Conservation (phyloP, 2,329 filamentous ascomycete species). For the Alternaria gaisen region DNA sequence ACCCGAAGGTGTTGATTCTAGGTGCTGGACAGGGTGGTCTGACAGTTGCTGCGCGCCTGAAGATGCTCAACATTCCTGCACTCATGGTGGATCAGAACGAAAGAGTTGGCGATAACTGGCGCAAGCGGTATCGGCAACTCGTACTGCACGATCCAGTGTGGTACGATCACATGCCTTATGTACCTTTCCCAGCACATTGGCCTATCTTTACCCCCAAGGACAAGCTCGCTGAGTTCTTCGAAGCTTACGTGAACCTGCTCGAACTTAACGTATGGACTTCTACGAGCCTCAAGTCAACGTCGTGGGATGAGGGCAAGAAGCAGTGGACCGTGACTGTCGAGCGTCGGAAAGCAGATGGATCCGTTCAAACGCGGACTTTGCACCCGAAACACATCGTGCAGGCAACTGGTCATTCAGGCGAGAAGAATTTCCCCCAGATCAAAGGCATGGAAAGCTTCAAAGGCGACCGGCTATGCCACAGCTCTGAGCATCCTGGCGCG, state of each 20-base stretch:
- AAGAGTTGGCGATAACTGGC: slow-evolving; percentile 58
- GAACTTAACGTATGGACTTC: slow-evolving; percentile 53
- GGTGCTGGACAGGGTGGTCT: slow-evolving; percentile 58
- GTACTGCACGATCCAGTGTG: slow-evolving; percentile 54
- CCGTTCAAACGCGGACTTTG: slow-evolving; percentile 33
- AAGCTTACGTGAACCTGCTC: slow-evolving; percentile 49
- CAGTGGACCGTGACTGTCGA: slow-evolving; percentile 52
- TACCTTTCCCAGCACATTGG: slow-evolving; percentile 46
- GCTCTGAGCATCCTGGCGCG: slow-evolving; percentile 43
- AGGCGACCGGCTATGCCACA: slow-evolving; percentile 48
- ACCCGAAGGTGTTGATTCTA: slow-evolving; percentile 44
- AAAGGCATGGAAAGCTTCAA: slow-evolving; percentile 47
- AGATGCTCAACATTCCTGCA: slow-evolving; percentile 54
- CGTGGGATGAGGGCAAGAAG: slow-evolving; percentile 49
- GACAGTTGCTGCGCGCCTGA: slow-evolving; percentile 54
- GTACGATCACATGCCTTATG: slow-evolving; percentile 52
- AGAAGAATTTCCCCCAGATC: slow-evolving; percentile 44
- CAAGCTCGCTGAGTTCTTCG: slow-evolving; percentile 51
- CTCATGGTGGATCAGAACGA: slow-evolving; percentile 57
- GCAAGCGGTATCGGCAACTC: slow-evolving; percentile 56
- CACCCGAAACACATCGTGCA: slow-evolving; percentile 43
- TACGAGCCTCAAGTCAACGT: slow-evolving; percentile 48
- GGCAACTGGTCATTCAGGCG: slow-evolving; percentile 44
- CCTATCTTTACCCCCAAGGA: slow-evolving; percentile 46
- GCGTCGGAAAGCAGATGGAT: slow-evolving; percentile 34